A percentile compares a stretch with the other conserved stretches of the same genome.
Evolutionary conservation across 1,139 yeast genomes (phyloP).

Genomic region (Pichia terricola): DNA sequence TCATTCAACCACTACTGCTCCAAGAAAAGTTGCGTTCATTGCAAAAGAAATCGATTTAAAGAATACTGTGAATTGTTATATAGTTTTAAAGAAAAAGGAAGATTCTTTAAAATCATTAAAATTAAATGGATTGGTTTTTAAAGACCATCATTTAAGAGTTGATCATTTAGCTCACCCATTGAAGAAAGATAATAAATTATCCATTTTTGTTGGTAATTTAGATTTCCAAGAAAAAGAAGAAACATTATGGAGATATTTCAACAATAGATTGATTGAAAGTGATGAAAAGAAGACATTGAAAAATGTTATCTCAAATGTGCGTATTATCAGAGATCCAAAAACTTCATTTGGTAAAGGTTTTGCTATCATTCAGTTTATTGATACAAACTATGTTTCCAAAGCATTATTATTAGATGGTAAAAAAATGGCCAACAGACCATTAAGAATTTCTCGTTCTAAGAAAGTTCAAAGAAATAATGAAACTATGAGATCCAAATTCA

Average conservation of each 20-base stretch:
- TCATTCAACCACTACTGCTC: slow-evolving; percentile 79
- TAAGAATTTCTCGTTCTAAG: slow-evolving; percentile 76
- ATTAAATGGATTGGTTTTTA: slow-evolving; percentile 62
- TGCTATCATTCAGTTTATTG: slow-evolving; percentile 88
- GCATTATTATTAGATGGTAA: slow-evolving; percentile 74
- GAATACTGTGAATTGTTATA: slow-evolving; percentile 79
- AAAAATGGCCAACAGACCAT: slow-evolving; percentile 48
- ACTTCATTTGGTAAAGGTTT: slow-evolving; percentile 96
- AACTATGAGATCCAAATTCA: slow-evolving; percentile 19
- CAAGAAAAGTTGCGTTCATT: slow-evolving; percentile 87
- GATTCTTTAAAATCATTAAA: slow-evolving; percentile 43
- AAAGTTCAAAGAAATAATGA: slow-evolving; percentile 27
- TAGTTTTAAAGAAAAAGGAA: slow-evolving; percentile 52
- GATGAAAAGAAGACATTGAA: slow-evolving; percentile 40
- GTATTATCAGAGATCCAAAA: slow-evolving; percentile 84
- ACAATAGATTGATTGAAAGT: slow-evolving; percentile 23
- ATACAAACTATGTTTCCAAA: slow-evolving; percentile 69
- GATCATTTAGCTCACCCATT: slow-evolving; percentile 91
- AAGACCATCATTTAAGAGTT: slow-evolving; percentile 71
- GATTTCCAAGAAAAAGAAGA: slow-evolving; percentile 93
- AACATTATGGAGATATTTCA: slow-evolving; percentile 76
- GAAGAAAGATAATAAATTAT: slow-evolving; percentile 71
- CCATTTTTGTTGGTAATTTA: slow-evolving; percentile 87
- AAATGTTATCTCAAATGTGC: slow-evolving; percentile 53
- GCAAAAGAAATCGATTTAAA: slow-evolving; percentile 68